These are phyloP conservation scores for Xylariaceae sp. DNA, from an alignment of 2,329 filamentous ascomycete genomes.

Conservation along the genomic window DNA sequence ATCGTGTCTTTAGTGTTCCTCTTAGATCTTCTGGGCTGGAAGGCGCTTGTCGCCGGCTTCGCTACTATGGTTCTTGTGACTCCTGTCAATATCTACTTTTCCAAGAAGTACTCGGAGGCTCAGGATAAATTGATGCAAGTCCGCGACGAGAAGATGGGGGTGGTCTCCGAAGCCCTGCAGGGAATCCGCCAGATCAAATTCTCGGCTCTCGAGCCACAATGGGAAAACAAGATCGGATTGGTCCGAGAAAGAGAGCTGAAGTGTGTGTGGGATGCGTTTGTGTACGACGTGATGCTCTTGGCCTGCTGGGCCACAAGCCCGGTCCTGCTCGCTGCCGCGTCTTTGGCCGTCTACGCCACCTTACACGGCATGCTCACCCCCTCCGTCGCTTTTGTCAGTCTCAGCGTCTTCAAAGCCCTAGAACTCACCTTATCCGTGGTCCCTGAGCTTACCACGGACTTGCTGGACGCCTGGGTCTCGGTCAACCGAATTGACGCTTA, in stretches of 20 bases:
- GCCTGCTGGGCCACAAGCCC: constrained; percentile 71
- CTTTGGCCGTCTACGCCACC: constrained; percentile 64
- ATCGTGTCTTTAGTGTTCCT: constrained; percentile 63
- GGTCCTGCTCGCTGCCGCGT: constrained; percentile 66
- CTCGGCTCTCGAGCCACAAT: constrained; percentile 68
- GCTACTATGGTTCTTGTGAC: constrained; percentile 59
- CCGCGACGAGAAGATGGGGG: constrained; percentile 68
- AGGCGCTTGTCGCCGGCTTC: constrained; percentile 62
- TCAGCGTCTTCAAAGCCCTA: constrained; percentile 69
- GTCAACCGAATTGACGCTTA: constrained; percentile 68
- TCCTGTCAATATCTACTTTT: constrained; percentile 64
- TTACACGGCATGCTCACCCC: constrained; percentile 61
- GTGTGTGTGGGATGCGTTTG: constrained; percentile 63
- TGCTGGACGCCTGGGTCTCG: constrained; percentile 70
- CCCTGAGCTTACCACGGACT: constrained; percentile 67
- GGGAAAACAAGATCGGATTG: constrained; percentile 65
- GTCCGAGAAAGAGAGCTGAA: constrained; percentile 63
- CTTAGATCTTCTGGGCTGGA: constrained; percentile 67
- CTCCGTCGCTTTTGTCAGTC: constrained; percentile 74
- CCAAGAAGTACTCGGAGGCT: constrained; percentile 59
- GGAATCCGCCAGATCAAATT: constrained; percentile 85
- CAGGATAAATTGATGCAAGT: constrained; percentile 71
- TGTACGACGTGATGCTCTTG: constrained; percentile 58
- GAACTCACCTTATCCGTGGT: constrained; percentile 67
- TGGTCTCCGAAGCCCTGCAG: constrained; percentile 71